Percentiles rank a stretch among this genome's conserved stretches.
Conservation (phyloP, 2,329 filamentous ascomycete species). For the Aspergillus oerlinghausenensis region DNA sequence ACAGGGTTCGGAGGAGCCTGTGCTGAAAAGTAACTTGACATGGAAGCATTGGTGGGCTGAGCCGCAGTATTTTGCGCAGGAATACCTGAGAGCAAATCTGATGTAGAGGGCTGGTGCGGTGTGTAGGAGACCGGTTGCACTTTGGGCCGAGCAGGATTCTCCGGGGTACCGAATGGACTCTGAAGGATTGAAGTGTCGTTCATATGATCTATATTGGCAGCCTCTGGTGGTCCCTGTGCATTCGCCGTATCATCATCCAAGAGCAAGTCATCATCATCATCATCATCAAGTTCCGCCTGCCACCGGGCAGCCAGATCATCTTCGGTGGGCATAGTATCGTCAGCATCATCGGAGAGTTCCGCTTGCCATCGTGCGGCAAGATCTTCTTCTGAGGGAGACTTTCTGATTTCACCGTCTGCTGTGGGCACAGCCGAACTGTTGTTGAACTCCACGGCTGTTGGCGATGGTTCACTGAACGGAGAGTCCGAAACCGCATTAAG, state of each 20-base stretch:
- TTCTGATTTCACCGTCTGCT: slow-evolving; percentile 16
- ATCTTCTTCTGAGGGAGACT: slow-evolving; percentile 49
- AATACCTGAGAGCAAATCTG: slow-evolving; percentile 41
- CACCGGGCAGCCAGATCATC: slow-evolving; percentile 69
- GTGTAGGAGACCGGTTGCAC: slow-evolving; percentile 43
- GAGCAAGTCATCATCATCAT: slow-evolving; percentile 83
- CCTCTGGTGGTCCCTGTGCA: slow-evolving; percentile 15
- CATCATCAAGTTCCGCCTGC: slow-evolving; percentile 52
- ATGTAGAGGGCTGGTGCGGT: slow-evolving; percentile 48
- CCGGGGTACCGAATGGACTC: slow-evolving; percentile 26
- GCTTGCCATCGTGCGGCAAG: slow-evolving; percentile 79
- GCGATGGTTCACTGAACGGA: slow-evolving; percentile 23
- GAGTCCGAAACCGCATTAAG: slow-evolving; percentile 37
- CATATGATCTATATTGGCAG: slow-evolving; percentile 8
- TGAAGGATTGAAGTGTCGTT: slow-evolving; percentile 20
- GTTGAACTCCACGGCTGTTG: slow-evolving; percentile 25
- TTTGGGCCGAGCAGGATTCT: slow-evolving; percentile 17
- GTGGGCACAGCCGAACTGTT: slow-evolving; percentile 19
- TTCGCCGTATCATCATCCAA: slow-evolving; percentile 53
- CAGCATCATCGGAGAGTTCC: slow-evolving; percentile 49
- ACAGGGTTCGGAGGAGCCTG: slow-evolving; percentile 26
- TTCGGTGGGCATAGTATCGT: slow-evolving; percentile 48
- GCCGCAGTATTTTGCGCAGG: slow-evolving; percentile 19
- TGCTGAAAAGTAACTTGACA: slow-evolving; percentile 24
- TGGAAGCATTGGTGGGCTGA: slow-evolving; percentile 9